A percentile compares a stretch with the other conserved stretches of the same genome.
Evolutionary conservation across 2,329 filamentous ascomycete species (phyloP).

Genomic region (Aspergillus caelatus): DNA sequence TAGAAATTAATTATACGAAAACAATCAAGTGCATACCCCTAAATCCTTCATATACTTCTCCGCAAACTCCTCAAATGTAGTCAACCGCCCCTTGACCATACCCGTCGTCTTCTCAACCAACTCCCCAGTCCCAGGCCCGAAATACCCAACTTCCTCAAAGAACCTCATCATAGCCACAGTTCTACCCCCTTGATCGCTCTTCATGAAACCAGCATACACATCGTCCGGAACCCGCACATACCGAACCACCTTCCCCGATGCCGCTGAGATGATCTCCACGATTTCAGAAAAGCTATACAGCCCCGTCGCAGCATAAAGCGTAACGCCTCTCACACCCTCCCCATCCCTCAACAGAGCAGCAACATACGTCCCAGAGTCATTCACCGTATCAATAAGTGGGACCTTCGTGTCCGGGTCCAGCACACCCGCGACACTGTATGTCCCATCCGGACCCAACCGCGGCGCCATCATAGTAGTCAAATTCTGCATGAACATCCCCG

Average conservation of each 20-base stretch:
- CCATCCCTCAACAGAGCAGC: slow-evolving; percentile 41
- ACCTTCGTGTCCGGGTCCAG: slow-evolving; percentile 26
- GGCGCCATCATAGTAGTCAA: slow-evolving; percentile 30
- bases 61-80: slow-evolving; percentile 42
- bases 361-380: slow-evolving; percentile 41
- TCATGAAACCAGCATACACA: slow-evolving; percentile 26
- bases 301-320: slow-evolving; percentile 37
- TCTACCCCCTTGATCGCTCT: slow-evolving; percentile 10
- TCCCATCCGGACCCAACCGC: slow-evolving; percentile 27
- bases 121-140: slow-evolving; percentile 35
- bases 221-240: slow-evolving; percentile 31
- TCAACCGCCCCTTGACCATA: slow-evolving; percentile 32
- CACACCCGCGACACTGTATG: slow-evolving; percentile 26
- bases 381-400: slow-evolving; percentile 38
- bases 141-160: slow-evolving; percentile 40
- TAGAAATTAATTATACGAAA: neutral
- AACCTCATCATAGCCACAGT: slow-evolving; percentile 31
- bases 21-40: neutral
- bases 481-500: slow-evolving; percentile 60
- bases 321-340: slow-evolving; percentile 39
- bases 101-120: slow-evolving; percentile 33
- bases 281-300: slow-evolving; percentile 37
- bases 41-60: slow-evolving; percentile 9
- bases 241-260: slow-evolving; percentile 41
- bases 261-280: slow-evolving; percentile 34